Conservation (phyloP, 768 basidiomycete genomes). For the Tulasnella sp. region DNA sequence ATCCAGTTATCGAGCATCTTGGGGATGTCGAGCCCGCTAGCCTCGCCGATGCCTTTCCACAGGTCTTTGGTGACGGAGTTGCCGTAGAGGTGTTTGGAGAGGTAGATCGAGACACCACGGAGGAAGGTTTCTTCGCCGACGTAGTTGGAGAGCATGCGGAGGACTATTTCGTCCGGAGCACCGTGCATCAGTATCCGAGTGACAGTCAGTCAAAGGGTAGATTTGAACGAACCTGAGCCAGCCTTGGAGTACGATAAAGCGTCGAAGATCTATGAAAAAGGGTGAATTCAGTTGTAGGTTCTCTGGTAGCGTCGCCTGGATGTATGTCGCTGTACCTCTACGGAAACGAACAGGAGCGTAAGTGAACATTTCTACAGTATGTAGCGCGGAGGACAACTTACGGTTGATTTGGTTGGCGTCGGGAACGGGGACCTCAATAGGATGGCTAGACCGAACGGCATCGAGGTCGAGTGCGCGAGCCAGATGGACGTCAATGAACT, state of each 20-base stretch:
- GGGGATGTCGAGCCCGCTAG: conserved; percentile 69
- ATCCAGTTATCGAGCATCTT: conserved; percentile 91
- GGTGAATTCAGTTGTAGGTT: not conserved
- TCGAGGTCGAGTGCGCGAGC: conserved; percentile 77
- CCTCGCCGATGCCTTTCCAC: conserved; percentile 77
- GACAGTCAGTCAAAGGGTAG: conserved; percentile 31
- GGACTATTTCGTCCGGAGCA: conserved; percentile 45
- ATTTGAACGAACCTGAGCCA: conserved; percentile 53
- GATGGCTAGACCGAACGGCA: conserved; percentile 81
- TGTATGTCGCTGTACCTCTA: not conserved
- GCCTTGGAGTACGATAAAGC: conserved; percentile 82
- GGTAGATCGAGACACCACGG: conserved; percentile 83
- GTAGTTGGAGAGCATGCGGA: conserved; percentile 86
- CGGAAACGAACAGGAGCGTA: not conserved
- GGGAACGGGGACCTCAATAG: conserved; percentile 86
- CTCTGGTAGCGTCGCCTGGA: not conserved
- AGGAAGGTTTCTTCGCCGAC: conserved; percentile 88
- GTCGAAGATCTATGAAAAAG: conserved; percentile 71
- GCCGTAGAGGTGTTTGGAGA: conserved; percentile 80
- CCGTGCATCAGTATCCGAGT: conserved; percentile 28
- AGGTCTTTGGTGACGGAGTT: conserved; percentile 84
- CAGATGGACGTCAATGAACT: conserved; percentile 76
- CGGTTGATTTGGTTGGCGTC: conserved; percentile 83
- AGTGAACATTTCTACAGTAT: not conserved
- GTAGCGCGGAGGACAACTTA: conserved; percentile 39